Percentiles rank a stretch among this genome's conserved stretches.
Conservation (phyloP, 257 asterid genomes). For the Solanum bulbocastanum region DNA sequence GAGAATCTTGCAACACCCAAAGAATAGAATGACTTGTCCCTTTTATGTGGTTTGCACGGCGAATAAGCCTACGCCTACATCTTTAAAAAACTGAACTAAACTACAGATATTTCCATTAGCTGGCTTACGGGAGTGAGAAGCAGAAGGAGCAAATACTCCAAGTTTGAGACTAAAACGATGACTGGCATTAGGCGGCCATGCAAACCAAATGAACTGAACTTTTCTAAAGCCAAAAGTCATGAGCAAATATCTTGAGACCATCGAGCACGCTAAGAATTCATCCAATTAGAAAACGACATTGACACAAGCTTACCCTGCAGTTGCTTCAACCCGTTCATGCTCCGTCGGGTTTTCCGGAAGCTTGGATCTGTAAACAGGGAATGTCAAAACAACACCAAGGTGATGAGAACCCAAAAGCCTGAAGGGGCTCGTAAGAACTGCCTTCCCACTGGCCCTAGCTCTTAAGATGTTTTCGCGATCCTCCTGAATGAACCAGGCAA, state of each 20-base stretch:
- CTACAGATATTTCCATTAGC: background rate
- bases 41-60: background rate
- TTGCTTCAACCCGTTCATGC: slow-evolving; percentile 56
- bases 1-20: background rate
- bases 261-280: background rate
- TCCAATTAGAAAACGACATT: background rate
- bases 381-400: slow-evolving; percentile 91
- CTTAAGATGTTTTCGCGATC: slow-evolving; percentile 87
- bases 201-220: background rate
- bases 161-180: background rate
- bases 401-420: slow-evolving; percentile 65
- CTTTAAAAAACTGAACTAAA: background rate
- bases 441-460: slow-evolving; percentile 89
- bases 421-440: slow-evolving; percentile 90
- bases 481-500: slow-evolving; percentile 41
- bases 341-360: slow-evolving; percentile 59
- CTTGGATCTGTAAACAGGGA: slow-evolving; percentile 71
- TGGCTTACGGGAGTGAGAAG: background rate
- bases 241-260: background rate
- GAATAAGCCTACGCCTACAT: background rate
- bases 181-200: background rate
- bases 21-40: background rate
- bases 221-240: background rate
- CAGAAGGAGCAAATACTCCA: background rate
- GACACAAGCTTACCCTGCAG: slow-evolving; percentile 63